Evolutionary conservation across 2,329 filamentous ascomycete species (phyloP).

Genomic region (Monilinia polystroma): DNA sequence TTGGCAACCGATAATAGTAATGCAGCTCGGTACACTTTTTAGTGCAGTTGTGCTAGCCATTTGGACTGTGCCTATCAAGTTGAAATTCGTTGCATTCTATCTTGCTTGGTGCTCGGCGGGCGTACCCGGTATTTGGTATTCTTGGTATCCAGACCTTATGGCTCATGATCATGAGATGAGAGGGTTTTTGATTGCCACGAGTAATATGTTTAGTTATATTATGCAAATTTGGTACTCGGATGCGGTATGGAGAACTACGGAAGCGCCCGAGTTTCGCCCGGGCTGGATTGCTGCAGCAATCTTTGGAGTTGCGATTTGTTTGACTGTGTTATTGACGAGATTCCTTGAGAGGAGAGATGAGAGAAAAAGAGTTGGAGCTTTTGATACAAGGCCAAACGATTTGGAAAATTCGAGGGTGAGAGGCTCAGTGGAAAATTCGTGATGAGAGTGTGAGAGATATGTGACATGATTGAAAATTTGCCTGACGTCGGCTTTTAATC

Average conservation of each 20-base stretch:
- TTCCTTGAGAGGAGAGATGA: conserved; percentile 22
- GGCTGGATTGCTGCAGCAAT: conserved; percentile 28
- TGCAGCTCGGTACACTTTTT: conserved; percentile 35
- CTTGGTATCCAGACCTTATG: conserved; percentile 30
- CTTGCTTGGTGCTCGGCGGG: conserved; percentile 25
- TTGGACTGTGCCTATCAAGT: conserved; percentile 25
- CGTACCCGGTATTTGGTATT: conserved; percentile 27
- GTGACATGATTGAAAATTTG: neutral
- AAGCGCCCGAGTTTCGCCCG: conserved; percentile 30
- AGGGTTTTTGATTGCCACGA: conserved; percentile 32
- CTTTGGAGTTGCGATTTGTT: conserved; percentile 17
- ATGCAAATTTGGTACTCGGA: conserved; percentile 33
- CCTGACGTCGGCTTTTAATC: neutral
- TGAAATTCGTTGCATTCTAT: conserved; percentile 25
- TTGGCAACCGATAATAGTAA: conserved; percentile 33
- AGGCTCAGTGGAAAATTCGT: neutral
- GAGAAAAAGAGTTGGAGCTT: conserved; percentile 12
- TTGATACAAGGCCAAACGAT: neutral
- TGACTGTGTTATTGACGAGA: conserved; percentile 6
- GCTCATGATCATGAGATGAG: conserved; percentile 29
- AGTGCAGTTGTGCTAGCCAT: conserved; percentile 33
- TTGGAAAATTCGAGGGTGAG: neutral
- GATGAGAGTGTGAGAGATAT: neutral
- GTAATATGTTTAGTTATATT: conserved; percentile 31
- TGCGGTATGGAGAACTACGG: conserved; percentile 34